Evolutionary conservation across 805 yeast species (phyloP).

Genomic region (Candida multigemmis): DNA sequence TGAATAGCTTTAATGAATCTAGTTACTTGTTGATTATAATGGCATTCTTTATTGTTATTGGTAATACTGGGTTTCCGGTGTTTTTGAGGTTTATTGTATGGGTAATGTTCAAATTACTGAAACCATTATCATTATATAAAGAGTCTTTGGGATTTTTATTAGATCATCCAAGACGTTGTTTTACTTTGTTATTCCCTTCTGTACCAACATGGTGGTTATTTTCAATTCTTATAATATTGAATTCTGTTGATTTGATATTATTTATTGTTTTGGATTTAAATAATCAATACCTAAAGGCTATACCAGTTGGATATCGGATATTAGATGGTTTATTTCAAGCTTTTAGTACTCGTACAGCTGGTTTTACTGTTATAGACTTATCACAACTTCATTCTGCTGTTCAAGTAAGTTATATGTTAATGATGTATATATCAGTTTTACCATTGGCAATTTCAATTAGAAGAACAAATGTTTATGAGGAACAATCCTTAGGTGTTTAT

Average conservation of each 20-base stretch:
- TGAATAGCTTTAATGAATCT: conserved; percentile 56
- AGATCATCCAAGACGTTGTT: conserved; percentile 96
- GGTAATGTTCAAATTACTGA: conserved; percentile 61
- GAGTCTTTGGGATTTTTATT: conserved; percentile 81
- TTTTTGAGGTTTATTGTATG: conserved; percentile 75
- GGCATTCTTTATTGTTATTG: conserved; percentile 72
- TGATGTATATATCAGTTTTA: conserved; percentile 97
- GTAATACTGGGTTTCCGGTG: conserved; percentile 93
- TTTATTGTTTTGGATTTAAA: conserved; percentile 72
- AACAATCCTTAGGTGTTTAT: conserved; percentile 92
- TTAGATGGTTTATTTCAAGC: conserved; percentile 87
- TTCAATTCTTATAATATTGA: conserved; percentile 61
- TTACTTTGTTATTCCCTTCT: conserved; percentile 84
- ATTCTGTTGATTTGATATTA: conserved; percentile 69
- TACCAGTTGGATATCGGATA: conserved; percentile 61
- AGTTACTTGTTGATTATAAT: conserved; percentile 56
- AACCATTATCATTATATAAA: conserved; percentile 49
- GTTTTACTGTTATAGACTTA: conserved; percentile 68
- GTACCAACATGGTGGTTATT: conserved; percentile 95
- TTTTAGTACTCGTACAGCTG: conserved; percentile 89
- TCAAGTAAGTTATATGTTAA: conserved; percentile 85
- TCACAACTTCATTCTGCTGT: conserved; percentile 77
- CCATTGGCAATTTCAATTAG: conserved; percentile 95
- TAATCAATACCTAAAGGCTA: conserved; percentile 37
- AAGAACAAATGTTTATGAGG: conserved; percentile 96